phyloP scores from a whole-genome alignment of 768 basidiomycete species.

The Hygrophorus russula region DNA sequence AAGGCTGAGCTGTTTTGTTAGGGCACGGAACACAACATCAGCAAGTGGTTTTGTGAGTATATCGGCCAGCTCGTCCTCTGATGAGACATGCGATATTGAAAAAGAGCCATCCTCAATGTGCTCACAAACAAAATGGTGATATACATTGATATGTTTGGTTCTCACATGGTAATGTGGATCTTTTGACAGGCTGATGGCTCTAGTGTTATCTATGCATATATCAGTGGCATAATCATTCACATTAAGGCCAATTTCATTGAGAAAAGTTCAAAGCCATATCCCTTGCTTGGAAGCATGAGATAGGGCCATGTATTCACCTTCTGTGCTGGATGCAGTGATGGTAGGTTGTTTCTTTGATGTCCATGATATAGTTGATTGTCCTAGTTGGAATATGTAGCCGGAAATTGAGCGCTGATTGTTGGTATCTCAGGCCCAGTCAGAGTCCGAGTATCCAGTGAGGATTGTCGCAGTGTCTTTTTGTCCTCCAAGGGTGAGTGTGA shows the following conservation, averaged over 20 bases:
- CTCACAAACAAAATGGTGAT: conserved; percentile 4
- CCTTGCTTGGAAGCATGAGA: conserved; percentile 18
- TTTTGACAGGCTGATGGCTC: conserved; percentile 5
- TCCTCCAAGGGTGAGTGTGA: conserved; percentile 2
- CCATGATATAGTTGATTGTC: conserved; percentile 23
- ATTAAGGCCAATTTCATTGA: conserved; percentile 12
- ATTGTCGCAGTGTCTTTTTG: neutral
- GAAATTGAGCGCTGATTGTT: conserved; percentile 17
- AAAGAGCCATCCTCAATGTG: conserved; percentile 6
- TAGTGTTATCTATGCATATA: conserved; percentile 1
- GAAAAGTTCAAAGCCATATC: conserved; percentile 18
- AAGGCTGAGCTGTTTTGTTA: neutral
- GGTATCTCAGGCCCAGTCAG: conserved; percentile 16
- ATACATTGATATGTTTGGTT: conserved; percentile 6
- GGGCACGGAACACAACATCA: neutral
- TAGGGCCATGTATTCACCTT: conserved; percentile 29
- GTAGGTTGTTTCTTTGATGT: conserved; percentile 20
- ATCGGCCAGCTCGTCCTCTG: conserved; percentile 24
- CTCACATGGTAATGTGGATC: neutral
- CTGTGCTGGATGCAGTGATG: conserved; percentile 23
- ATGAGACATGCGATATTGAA: conserved; percentile 17
- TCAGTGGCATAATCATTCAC: conserved; percentile 13
- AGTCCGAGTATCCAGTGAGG: conserved; percentile 11
- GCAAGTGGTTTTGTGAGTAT: conserved; percentile 26
- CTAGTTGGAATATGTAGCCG: conserved; percentile 22